Evolutionary conservation across 2,329 filamentous ascomycete genomes (phyloP), one percentile per base, ranked within the genome.

Genomic region (Exophiala dermatitidis): DNA sequence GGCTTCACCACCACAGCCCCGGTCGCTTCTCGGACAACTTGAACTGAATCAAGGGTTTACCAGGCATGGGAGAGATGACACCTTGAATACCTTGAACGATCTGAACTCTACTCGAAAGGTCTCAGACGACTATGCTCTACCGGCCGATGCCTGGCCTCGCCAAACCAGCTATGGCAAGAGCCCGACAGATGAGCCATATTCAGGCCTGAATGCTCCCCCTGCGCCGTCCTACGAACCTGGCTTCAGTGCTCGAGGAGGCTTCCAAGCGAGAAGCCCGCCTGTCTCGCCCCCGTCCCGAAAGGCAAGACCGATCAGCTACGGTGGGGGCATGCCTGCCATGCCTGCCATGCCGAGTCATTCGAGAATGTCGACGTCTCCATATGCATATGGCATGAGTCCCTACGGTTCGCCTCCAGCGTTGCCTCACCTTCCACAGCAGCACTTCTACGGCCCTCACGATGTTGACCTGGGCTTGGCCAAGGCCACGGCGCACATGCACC

Each of bases 371-470:
- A 63, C 52, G 50, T 64, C 56, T 38, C 62, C 66, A 68, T 62
- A 70, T 66, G 61, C 65, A 74, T 64, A 65, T 73, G 57, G 64
- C 64, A 19, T 55, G 66, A 41, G 66, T 66, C 72, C 59, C 65
- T 75, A 52, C 68, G 78, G 64, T 71, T 74, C 30, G 79, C 79
- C 43, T 48, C 82, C 81, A n/a, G 52, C 55, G 4, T 84, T 85
- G 2, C 86, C 87, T 2, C 86, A 90, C 65, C 80, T 88, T 54
- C 78, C 83, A 1, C 87, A 90, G 67, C 71, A 86, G 12, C 86
- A 90, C 70, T 91, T 87, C 68, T 90, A 89, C 66, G 79, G 83
- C 42, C 77, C 82, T 0, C 85, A 86, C 0, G 85, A 90, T 60
- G 75, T 90, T 32, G 85, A 91, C 61, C 74, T 82, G 38, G 72